phyloP scores from a whole-genome alignment of 305 asterid genomes.

The Caryopteris hybrid region DNA sequence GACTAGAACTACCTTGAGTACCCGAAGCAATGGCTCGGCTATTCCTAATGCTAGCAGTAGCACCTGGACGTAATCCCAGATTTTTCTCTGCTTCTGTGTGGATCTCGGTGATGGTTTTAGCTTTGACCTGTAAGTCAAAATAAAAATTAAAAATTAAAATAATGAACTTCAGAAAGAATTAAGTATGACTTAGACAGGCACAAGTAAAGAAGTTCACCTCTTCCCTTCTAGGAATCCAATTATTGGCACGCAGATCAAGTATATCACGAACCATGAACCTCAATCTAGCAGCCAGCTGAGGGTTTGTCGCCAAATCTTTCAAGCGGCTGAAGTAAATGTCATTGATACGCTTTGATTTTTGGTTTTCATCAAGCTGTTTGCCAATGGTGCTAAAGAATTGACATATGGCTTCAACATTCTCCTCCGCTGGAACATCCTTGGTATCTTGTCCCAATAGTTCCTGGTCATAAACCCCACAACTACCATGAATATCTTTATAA shows the following conservation, averaged over 20 bases:
- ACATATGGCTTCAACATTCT: constrained; percentile 95
- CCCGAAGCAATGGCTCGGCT: constrained; percentile 42
- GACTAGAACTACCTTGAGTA: constrained; percentile 47
- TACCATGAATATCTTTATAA: constrained; percentile 8
- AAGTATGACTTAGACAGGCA: not conserved
- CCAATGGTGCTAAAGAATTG: constrained; percentile 93
- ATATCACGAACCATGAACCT: constrained; percentile 85
- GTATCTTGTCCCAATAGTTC: constrained; percentile 69
- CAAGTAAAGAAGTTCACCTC: constrained; percentile 46
- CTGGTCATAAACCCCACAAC: constrained; percentile 32
- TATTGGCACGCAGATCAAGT: constrained; percentile 69
- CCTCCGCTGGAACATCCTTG: constrained; percentile 73
- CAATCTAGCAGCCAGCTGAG: constrained; percentile 66
- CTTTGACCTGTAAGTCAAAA: constrained; percentile 54
- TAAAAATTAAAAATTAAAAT: not conserved
- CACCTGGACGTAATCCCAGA: constrained; percentile 91
- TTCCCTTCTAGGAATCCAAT: constrained; percentile 92
- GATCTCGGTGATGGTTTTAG: constrained; percentile 85
- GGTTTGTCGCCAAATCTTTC: constrained; percentile 68
- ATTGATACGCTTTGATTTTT: constrained; percentile 64
- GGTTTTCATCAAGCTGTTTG: constrained; percentile 86
- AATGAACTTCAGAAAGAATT: not conserved
- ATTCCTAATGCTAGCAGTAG: constrained; percentile 68
- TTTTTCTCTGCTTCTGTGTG: constrained; percentile 91
- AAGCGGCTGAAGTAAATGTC: constrained; percentile 62